Percentiles rank a stretch among this genome's conserved stretches.
Conservation (phyloP, 805 yeast species). For the Cyberlindnera sargentensis region DNA sequence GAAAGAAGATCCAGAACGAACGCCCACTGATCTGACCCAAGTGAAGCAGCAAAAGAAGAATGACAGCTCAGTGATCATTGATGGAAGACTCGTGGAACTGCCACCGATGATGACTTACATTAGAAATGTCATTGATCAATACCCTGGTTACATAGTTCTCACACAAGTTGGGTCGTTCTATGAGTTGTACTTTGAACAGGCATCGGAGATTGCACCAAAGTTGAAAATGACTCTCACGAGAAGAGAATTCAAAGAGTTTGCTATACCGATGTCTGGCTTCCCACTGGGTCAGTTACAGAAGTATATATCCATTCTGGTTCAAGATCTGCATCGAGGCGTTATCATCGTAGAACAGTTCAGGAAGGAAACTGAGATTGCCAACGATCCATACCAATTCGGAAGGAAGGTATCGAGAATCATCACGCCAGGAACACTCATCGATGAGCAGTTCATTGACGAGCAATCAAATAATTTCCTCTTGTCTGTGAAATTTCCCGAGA, state of each 20-base stretch:
- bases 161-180: conserved; percentile 86
- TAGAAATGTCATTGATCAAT: conserved; percentile 34
- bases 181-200: conserved; percentile 86
- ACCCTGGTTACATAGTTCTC: conserved; percentile 50
- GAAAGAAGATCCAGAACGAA: not conserved
- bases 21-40: not conserved
- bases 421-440: conserved; percentile 89
- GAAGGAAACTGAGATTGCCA: conserved; percentile 20
- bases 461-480: conserved; percentile 65
- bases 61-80: not conserved
- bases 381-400: conserved; percentile 35
- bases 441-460: conserved; percentile 74
- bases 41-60: not conserved
- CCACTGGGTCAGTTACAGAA: conserved; percentile 67
- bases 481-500: conserved; percentile 54
- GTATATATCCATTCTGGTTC: conserved; percentile 67
- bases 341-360: conserved; percentile 72
- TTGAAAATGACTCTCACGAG: conserved; percentile 68
- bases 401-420: conserved; percentile 75
- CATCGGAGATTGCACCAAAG: conserved; percentile 60
- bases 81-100: conserved; percentile 7
- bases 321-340: conserved; percentile 61
- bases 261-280: conserved; percentile 85
- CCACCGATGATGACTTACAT: conserved; percentile 32
- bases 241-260: conserved; percentile 36